Evolutionary conservation across 2,329 filamentous ascomycete species (phyloP).

Genomic region (Arthrobotrys iridis): DNA sequence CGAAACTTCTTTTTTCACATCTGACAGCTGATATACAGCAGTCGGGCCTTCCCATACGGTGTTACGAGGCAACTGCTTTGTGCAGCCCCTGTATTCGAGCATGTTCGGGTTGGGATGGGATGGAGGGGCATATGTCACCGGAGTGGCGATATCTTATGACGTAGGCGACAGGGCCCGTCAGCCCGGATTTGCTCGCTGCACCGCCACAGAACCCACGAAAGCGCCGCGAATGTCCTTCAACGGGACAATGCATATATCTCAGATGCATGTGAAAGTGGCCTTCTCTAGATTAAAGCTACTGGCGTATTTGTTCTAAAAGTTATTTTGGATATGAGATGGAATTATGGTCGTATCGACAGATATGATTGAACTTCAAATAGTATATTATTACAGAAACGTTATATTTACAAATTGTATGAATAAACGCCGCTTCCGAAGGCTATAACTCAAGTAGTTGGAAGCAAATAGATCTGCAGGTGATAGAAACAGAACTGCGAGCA

Average conservation of each 20-base stretch:
- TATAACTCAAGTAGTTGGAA: neutral
- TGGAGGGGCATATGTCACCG: neutral
- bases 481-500: neutral
- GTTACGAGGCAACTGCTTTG: too few species aligned
- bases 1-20: too few species aligned
- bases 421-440: neutral
- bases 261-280: slow-evolving; percentile 30
- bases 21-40: too few species aligned
- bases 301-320: too few species aligned
- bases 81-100: neutral
- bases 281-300: too few species aligned
- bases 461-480: too few species aligned
- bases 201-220: slow-evolving; percentile 28
- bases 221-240: slow-evolving; percentile 23
- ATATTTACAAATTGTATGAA: neutral
- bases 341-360: too few species aligned
- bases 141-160: slow-evolving; percentile 50
- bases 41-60: too few species aligned
- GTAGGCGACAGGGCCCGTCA: slow-evolving; percentile 24
- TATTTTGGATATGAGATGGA: too few species aligned
- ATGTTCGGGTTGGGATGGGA: neutral
- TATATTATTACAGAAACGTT: too few species aligned
- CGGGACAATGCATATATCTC: too few species aligned
- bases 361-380: too few species aligned
- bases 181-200: slow-evolving; percentile 18